Conservation (phyloP, 225 moss, liverwort and hornwort genomes). For the Climacium dendroides region DNA sequence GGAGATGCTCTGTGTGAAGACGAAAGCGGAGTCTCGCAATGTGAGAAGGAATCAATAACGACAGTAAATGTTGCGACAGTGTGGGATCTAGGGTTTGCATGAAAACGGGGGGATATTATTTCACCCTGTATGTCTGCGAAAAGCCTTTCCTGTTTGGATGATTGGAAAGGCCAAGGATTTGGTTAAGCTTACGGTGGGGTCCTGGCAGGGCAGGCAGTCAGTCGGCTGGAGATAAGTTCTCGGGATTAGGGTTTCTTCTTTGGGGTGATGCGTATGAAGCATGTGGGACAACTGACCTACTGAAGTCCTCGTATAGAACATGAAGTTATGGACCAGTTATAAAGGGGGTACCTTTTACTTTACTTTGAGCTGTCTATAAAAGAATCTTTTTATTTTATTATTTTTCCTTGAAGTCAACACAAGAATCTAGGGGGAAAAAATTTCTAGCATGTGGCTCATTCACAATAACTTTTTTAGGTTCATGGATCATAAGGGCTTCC, state of each 20-base stretch:
- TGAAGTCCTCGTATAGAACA: background rate
- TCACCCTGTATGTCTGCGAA: background rate
- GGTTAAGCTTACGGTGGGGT: background rate
- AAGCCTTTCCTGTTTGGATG: background rate
- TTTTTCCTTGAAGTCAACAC: rapidly evolving
- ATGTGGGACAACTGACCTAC: background rate
- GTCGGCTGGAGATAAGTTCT: background rate
- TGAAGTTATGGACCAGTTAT: background rate
- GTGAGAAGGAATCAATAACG: background rate
- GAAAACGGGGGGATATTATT: background rate
- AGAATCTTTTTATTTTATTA: too few relatives aligned
- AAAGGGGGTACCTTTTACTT: background rate
- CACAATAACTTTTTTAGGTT: background rate
- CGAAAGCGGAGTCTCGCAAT: background rate
- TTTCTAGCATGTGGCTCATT: background rate
- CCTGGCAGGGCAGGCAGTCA: background rate
- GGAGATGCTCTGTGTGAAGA: background rate
- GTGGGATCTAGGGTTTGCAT: background rate
- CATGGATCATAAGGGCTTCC: too few relatives aligned
- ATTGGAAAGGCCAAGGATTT: background rate
- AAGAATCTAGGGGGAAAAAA: background rate
- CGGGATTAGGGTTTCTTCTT: background rate
- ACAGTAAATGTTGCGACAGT: background rate
- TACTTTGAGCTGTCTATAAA: background rate
- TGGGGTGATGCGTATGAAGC: background rate